A percentile compares a stretch with the other conserved stretches of the same genome.
Evolutionary conservation across 331 rosid genomes (phyloP).

Genomic region (Arachis monticola): DNA sequence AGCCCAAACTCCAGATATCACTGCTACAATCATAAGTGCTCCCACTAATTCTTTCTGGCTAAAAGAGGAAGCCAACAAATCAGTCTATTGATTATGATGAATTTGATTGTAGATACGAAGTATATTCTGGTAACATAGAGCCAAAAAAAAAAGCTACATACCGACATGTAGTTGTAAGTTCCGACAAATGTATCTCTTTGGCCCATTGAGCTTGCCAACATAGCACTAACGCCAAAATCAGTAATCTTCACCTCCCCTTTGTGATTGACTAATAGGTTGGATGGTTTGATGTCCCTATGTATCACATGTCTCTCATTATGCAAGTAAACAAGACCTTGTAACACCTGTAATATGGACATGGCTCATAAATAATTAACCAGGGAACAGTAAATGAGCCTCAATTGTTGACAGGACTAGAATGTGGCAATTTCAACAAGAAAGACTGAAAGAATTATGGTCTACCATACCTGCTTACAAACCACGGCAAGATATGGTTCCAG

Average conservation of each 20-base stretch:
- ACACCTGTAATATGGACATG: slow-evolving; percentile 60
- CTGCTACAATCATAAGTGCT: slow-evolving; percentile 90
- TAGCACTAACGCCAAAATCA: slow-evolving; percentile 97
- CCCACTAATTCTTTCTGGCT: slow-evolving; percentile 97
- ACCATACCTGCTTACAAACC: slow-evolving; percentile 87
- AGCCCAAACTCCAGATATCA: slow-evolving; percentile 94
- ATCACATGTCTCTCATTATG: slow-evolving; percentile 92
- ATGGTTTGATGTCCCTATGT: slow-evolving; percentile 95
- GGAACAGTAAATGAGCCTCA: background rate
- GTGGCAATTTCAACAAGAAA: slow-evolving; percentile 30
- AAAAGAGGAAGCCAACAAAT: slow-evolving; percentile 41
- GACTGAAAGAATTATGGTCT: background rate
- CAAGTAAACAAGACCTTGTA: slow-evolving; percentile 92
- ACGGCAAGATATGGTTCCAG: slow-evolving; percentile 98
- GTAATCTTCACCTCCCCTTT: slow-evolving; percentile 97
- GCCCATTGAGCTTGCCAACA: slow-evolving; percentile 92
- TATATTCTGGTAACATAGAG: slow-evolving; percentile 2
- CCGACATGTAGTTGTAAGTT: slow-evolving; percentile 98
- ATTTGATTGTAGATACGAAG: slow-evolving; percentile 12
- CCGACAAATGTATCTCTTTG: slow-evolving; percentile 97
- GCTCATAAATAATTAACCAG: slow-evolving; percentile 28
- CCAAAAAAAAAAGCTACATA: slow-evolving; percentile 50
- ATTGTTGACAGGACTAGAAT: slow-evolving; percentile 19
- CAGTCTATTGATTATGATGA: background rate
- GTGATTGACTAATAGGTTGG: slow-evolving; percentile 91